Evolutionary conservation across 2,329 filamentous ascomycete genomes (phyloP), one percentile per base, ranked within the genome.

Genomic region (Neocucurbitaria cava): DNA sequence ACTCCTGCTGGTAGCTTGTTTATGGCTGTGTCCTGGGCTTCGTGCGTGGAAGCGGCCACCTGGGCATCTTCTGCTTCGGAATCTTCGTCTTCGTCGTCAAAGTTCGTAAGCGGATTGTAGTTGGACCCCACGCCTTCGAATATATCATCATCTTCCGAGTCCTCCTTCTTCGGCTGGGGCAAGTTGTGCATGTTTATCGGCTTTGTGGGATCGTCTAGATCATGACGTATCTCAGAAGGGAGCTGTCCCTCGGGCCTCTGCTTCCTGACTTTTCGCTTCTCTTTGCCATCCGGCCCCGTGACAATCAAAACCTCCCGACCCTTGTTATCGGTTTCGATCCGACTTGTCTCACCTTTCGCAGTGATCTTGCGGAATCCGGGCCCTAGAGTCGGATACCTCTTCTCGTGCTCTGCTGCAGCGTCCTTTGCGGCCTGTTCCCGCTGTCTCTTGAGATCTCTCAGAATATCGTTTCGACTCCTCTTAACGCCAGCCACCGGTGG

Each of bases 201-300:
- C 30, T 71, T 82, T 43, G 79, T 77, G 3, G 72, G 73, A 52
- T 77, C 72, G 55, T 82, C 80, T 47, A 80, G 69, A 11, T 79
- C 77, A 51, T 77, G 73, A 10, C 78, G 71, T 11, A 81, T 62
- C n/a, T 71, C 70, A 56, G 61, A 66, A 18, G 47, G 20, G 7
- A 68, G 61, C 28, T 66, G 51, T 17, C 72, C 69, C 13, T 70
- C 70, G 75, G 75, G 41, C 54, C 70, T 76, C 48, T 82, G 71
- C 76, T 85, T 87, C 56, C 83, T 78, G 17, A 85, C 78, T 68
- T 87, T 88, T 56, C 83, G 79, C 72, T 88, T 89, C 47, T 84
- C 82, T 36, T 83, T 85, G 13, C 86, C 86, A 49, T 87, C 78
- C 18, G 81, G 80, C 58, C 86, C 84, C 6, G 82, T 83, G 15